Evolutionary conservation across 345 rosid species (phyloP).

Genomic region (Lepidium sativum): DNA sequence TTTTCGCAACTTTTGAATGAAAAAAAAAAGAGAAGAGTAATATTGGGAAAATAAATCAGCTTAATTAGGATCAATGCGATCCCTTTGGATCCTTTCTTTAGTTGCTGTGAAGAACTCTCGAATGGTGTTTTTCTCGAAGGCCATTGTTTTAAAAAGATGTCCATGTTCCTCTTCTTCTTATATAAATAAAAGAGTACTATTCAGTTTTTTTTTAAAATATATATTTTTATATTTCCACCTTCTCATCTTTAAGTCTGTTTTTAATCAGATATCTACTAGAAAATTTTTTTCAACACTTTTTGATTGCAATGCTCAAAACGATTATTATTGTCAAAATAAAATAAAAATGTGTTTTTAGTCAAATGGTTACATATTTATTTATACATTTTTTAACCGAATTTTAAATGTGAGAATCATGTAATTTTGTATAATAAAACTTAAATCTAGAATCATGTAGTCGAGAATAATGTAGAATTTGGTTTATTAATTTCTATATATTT

Average conservation of each 20-base stretch:
- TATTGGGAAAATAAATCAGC: neutral
- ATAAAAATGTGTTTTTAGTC: too few relatives aligned
- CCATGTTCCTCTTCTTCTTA: slow-evolving; percentile 29
- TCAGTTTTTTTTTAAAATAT: neutral
- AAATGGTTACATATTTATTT: too few relatives aligned
- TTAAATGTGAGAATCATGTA: too few relatives aligned
- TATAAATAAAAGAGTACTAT: slow-evolving; percentile 2
- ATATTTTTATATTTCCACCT: slow-evolving; percentile 13
- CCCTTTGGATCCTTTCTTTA: slow-evolving; percentile 98
- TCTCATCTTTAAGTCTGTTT: neutral
- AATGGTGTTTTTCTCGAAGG: slow-evolving; percentile 30
- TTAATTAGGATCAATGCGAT: slow-evolving; percentile 93
- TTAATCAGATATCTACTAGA: neutral
- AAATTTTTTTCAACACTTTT: too few relatives aligned
- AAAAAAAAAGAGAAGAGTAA: neutral
- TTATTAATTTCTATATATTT: too few relatives aligned
- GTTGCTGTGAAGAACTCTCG: slow-evolving; percentile 40
- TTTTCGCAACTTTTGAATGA: too few relatives aligned
- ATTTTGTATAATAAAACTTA: too few relatives aligned
- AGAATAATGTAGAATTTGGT: too few relatives aligned
- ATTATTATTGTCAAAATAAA: too few relatives aligned
- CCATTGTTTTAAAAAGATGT: slow-evolving; percentile 37
- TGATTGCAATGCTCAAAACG: too few relatives aligned
- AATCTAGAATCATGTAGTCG: too few relatives aligned
- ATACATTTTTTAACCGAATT: too few relatives aligned